These are phyloP conservation scores for Helianthus annuus DNA, from an alignment of 129 eudicot species.

Conservation along the genomic window HanXRQr2.0-SUNRISE NC_035449.2:98938989-98939488, in stretches of 20 bases:
- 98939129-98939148: conserved; percentile 82
- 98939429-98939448: too few species aligned
- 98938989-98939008: conserved; percentile 96
- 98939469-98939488: too few species aligned
- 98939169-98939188: conserved; percentile 97
- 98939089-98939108: not conserved
- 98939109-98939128: conserved; percentile 9
- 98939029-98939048: conserved; percentile 78
- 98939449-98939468: too few species aligned
- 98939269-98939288: not conserved
- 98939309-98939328: conserved; percentile 62
- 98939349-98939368: conserved; percentile 96
- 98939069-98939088: not conserved
- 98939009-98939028: conserved; percentile 90
- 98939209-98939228: conserved; percentile 93
- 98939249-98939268: conserved; percentile 14
- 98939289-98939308: conserved; percentile 4
- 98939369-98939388: conserved; percentile 82
- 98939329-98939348: conserved; percentile 71
- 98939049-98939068: conserved; percentile 51
- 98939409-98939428: too few species aligned
- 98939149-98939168: conserved; percentile 85
- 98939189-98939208: conserved; percentile 98
- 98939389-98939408: conserved; percentile 57
- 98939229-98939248: conserved; percentile 91